Evolutionary conservation across 495 filamentous ascomycete genomes (phyloP), one percentile per base, ranked within the genome.

Genomic region (Aspergillus panamensis): DNA sequence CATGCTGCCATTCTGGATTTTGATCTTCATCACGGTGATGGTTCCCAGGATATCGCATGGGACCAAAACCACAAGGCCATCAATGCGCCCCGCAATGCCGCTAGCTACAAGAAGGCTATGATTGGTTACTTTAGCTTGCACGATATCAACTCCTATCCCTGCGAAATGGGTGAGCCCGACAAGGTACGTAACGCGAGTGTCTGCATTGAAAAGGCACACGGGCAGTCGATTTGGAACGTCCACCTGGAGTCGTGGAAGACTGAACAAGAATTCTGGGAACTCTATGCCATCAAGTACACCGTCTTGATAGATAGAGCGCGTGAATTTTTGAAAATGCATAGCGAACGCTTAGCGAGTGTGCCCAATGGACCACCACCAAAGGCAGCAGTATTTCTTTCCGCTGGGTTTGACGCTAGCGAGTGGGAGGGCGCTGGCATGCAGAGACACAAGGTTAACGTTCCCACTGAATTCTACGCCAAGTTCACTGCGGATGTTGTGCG

Each of bases 1-100:
- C 94, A 97, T 69, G 93, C 91, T 0, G 94, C 91, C 6, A 98
- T 98, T 60, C 84, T 98, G 62, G 94, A 98, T 70, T 96, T 97
- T 66, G 94, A 98, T 69, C 75, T 98, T 6, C 94, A 98, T 60
- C 94, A 98, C 70, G 94, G 94, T 8, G 94, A 98, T 66, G 94
- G 94, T 20, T 96, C 91, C 6, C 94, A 98, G 71, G 81, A 89
- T 0, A 96, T 98, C 59, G 81, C 92, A 1, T 97, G 91, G 90
- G 80, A 84, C 8, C 89, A 91, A 53, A 97, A 97, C 64, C 77
- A 80, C 37, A 80, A 85, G 61, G 75, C 81, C 48, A 59, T 68
- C 17, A 73, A 70, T 33, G 64, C 83, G 42, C 69, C 83, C n/a
- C 85, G 85, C 63, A 90, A 88, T 64, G 82, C 82, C 6, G 73